Conservation (phyloP, 768 basidiomycete species). For the Pulveroboletus sp. region DNA sequence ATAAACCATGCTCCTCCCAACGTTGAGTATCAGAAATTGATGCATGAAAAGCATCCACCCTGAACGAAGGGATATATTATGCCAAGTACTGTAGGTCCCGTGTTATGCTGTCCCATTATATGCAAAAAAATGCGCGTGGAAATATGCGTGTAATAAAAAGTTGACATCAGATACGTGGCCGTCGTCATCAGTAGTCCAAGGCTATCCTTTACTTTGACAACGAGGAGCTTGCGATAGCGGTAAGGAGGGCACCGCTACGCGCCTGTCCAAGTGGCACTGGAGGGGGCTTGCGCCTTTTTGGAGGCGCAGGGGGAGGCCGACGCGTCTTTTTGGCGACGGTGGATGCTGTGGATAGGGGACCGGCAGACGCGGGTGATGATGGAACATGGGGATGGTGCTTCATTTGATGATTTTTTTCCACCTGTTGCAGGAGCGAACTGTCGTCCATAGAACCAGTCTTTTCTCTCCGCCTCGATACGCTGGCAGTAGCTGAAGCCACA, state of each 20-base stretch:
- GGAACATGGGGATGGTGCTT: slow-evolving; percentile 14
- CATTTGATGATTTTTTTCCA: slow-evolving; percentile 16
- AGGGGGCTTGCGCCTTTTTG: slow-evolving; percentile 68
- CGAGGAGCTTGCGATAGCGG: slow-evolving; percentile 50
- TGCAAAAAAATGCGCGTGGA: slow-evolving; percentile 17
- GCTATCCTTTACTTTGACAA: slow-evolving; percentile 19
- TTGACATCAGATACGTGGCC: slow-evolving; percentile 5
- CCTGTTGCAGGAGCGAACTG: slow-evolving; percentile 15
- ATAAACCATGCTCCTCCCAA: slow-evolving; percentile 3
- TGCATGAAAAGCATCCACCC: slow-evolving; percentile 9
- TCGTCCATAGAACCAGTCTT: slow-evolving; percentile 28
- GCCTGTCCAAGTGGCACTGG: slow-evolving; percentile 56
- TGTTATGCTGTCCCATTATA: slow-evolving; percentile 25
- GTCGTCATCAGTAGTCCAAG: slow-evolving; percentile 4
- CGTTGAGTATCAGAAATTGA: slow-evolving; percentile 5
- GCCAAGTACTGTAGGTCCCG: slow-evolving; percentile 4
- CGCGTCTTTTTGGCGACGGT: slow-evolving; percentile 30
- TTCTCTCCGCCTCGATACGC: slow-evolving; percentile 20
- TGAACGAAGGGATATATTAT: slow-evolving; percentile 10
- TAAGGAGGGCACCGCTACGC: slow-evolving; percentile 54
- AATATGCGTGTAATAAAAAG: slow-evolving; percentile 11
- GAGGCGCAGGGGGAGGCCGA: slow-evolving; percentile 65
- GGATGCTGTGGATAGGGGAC: slow-evolving; percentile 14
- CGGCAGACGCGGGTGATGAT: slow-evolving; percentile 18
- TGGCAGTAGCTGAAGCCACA: slow-evolving; percentile 25